Percentiles rank a stretch among this genome's conserved stretches.
phyloP scores from a whole-genome alignment of 108 stramenopile genomes.

The Cyclostephanos tholiformis region DNA sequence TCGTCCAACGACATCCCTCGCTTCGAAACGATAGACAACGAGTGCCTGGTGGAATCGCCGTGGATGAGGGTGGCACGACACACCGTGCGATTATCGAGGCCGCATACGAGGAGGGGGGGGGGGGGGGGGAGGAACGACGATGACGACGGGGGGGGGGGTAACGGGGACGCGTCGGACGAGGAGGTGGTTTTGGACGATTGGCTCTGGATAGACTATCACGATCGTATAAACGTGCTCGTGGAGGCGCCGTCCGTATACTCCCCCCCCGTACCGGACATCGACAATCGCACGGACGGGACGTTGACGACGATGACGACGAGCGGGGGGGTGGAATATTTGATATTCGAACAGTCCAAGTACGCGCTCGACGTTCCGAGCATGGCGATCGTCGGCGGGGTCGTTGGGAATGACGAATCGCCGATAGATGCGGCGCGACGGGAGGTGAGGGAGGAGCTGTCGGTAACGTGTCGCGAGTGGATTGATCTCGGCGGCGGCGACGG shows the following conservation, averaged over 20 bases:
- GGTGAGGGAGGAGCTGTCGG: background rate
- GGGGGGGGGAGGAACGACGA: constrained; percentile 3
- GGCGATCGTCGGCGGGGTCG: constrained; percentile 81
- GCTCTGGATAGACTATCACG: constrained; percentile 89
- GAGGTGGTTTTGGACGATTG: constrained; percentile 72
- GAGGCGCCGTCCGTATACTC: constrained; percentile 53
- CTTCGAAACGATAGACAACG: constrained; percentile 43
- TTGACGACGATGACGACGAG: too few relatives aligned
- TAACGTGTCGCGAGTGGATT: background rate
- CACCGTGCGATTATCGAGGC: constrained; percentile 45
- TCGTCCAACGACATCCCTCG: too few relatives aligned
- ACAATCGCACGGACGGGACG: too few relatives aligned
- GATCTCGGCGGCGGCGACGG: background rate
- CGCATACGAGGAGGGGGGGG: constrained; percentile 23
- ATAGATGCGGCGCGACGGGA: constrained; percentile 3
- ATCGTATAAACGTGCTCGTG: constrained; percentile 86
- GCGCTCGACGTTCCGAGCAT: constrained; percentile 63
- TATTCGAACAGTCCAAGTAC: constrained; percentile 85
- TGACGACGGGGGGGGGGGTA: background rate
- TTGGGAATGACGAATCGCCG: constrained; percentile 49
- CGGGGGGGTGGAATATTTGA: constrained; percentile 61
- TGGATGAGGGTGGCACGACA: constrained; percentile 80
- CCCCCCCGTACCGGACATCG: background rate
- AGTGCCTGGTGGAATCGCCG: constrained; percentile 72
- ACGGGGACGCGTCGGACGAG: too few relatives aligned